A percentile compares a stretch with the other conserved stretches of the same genome.
Conservation (phyloP, 257 asterid species). For the Prunella vulgaris region DNA sequence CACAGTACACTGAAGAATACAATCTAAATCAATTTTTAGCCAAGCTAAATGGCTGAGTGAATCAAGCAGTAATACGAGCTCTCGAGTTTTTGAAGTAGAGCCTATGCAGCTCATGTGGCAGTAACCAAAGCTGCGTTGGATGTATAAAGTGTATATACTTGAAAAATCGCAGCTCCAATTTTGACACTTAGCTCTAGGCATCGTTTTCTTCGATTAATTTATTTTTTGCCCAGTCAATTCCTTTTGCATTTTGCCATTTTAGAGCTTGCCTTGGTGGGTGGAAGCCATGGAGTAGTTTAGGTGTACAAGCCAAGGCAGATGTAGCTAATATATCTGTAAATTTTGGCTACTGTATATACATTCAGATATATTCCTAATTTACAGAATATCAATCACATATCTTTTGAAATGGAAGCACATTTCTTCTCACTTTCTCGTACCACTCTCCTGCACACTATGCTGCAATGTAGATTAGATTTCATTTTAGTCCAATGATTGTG, state of each 20-base stretch:
- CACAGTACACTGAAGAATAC: constrained; percentile 96
- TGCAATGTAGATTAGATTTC: too few relatives aligned
- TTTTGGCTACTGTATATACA: constrained; percentile 62
- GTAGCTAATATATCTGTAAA: constrained; percentile 33
- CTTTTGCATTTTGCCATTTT: constrained; percentile 21
- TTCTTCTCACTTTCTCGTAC: background rate
- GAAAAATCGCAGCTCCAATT: constrained; percentile 39
- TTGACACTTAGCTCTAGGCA: constrained; percentile 33
- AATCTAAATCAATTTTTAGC: constrained; percentile 76
- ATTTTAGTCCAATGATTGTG: background rate
- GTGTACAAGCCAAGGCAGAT: constrained; percentile 25
- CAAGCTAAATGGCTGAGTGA: constrained; percentile 74
- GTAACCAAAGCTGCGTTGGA: constrained; percentile 26
- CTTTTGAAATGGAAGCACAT: background rate
- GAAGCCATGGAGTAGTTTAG: constrained; percentile 30
- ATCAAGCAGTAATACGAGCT: constrained; percentile 1
- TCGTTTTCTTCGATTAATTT: background rate
- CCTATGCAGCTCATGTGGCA: constrained; percentile 22
- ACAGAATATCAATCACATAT: background rate
- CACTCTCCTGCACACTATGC: too few relatives aligned
- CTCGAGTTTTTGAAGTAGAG: constrained; percentile 24
- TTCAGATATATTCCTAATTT: constrained; percentile 33
- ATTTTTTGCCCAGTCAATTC: background rate
- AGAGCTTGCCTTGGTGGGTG: constrained; percentile 14
- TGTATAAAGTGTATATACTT: constrained; percentile 52